A percentile compares a stretch with the other conserved stretches of the same genome.
These are phyloP conservation scores for Aspergillus terreus DNA, from an alignment of 2,329 filamentous ascomycete species.

Conservation along the genomic window DNA sequence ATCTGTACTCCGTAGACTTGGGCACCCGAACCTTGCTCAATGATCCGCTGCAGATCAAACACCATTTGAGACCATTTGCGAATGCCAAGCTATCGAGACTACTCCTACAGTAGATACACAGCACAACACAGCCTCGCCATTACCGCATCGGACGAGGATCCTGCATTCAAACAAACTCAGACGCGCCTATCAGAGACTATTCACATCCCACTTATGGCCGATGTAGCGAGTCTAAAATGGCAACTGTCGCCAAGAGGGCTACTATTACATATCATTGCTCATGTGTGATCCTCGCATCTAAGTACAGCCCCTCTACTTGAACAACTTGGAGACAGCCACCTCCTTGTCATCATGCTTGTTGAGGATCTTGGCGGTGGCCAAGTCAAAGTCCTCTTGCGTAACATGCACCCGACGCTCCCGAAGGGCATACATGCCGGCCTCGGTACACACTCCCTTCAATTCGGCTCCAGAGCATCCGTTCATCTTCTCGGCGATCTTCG, in stretches of 20 bases:
- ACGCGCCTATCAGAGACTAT: too few species aligned
- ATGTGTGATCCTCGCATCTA: not conserved
- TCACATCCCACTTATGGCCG: too few species aligned
- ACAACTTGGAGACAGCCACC: constrained; percentile 36
- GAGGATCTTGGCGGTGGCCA: constrained; percentile 97
- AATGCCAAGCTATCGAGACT: too few species aligned
- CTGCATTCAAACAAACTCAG: too few species aligned
- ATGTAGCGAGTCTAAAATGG: too few species aligned
- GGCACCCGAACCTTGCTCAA: too few species aligned
- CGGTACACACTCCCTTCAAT: constrained; percentile 97
- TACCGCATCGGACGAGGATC: too few species aligned
- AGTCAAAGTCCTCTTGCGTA: constrained; percentile 97
- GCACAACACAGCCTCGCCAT: too few species aligned
- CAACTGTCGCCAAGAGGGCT: constrained; percentile 7
- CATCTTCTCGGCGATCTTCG: constrained; percentile 99
- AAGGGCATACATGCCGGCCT: constrained; percentile 96
- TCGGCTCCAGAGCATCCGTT: constrained; percentile 97
- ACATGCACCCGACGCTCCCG: constrained; percentile 95
- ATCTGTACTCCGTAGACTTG: too few species aligned
- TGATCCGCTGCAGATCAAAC: too few species aligned
- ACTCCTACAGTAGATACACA: too few species aligned
- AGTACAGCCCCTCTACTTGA: constrained; percentile 26
- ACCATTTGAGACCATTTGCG: too few species aligned
- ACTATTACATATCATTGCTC: constrained; percentile 24
- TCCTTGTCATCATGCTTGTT: constrained; percentile 99